phyloP scores from a whole-genome alignment of 2,329 filamentous ascomycete species.

The Xylariaceae sp. region DNA sequence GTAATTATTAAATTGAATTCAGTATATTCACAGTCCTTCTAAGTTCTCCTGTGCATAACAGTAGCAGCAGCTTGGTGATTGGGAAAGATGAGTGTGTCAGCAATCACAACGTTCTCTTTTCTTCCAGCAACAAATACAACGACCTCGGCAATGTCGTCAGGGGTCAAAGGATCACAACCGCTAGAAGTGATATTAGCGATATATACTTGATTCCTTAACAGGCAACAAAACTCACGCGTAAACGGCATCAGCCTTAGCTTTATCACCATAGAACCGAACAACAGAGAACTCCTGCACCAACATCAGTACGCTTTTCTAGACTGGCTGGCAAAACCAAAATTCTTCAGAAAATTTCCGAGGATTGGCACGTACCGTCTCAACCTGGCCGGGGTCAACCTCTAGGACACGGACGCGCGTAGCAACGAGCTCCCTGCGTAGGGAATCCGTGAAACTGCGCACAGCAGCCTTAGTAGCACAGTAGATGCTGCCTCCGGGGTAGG shows the following conservation, averaged over 20 bases:
- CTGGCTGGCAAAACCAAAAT: not conserved
- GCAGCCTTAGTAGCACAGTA: slow-evolving; percentile 84
- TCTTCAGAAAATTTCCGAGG: no score
- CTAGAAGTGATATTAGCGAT: slow-evolving; percentile 34
- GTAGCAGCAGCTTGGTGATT: slow-evolving; percentile 68
- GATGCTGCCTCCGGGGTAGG: slow-evolving; percentile 75
- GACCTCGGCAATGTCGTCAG: slow-evolving; percentile 80
- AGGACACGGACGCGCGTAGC: slow-evolving; percentile 73
- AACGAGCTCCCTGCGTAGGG: slow-evolving; percentile 74
- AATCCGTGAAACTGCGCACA: slow-evolving; percentile 74
- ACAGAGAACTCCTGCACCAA: slow-evolving; percentile 69
- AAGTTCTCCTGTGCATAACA: slow-evolving; percentile 41
- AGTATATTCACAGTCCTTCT: slow-evolving; percentile 5
- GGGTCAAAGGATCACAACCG: slow-evolving; percentile 69
- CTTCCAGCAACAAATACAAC: slow-evolving; percentile 78
- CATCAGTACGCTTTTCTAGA: not conserved
- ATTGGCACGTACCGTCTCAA: slow-evolving; percentile 63
- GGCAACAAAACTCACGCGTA: slow-evolving; percentile 55
- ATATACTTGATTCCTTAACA: not conserved
- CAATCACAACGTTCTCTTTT: slow-evolving; percentile 81
- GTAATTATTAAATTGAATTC: slow-evolving; percentile 24
- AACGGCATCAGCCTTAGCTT: slow-evolving; percentile 78
- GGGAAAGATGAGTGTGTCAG: slow-evolving; percentile 77
- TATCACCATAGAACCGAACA: slow-evolving; percentile 78
- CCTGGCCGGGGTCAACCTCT: slow-evolving; percentile 78